Evolutionary conservation across 305 asterid species (phyloP).

Genomic region (Fraxinus latifolia): DNA sequence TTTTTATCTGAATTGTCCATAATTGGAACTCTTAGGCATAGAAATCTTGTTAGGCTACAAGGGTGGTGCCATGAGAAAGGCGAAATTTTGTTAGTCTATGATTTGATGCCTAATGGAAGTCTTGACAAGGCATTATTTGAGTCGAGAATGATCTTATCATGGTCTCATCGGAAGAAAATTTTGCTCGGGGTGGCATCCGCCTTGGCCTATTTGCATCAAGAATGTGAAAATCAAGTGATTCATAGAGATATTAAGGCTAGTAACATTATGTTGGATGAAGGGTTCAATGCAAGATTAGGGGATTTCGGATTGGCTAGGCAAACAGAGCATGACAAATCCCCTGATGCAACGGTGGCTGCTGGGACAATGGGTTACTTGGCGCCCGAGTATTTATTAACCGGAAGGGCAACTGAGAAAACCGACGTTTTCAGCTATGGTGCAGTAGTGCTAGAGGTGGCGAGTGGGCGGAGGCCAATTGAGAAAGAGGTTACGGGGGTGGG

Average conservation of each 20-base stretch:
- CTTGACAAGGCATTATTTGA: conserved; percentile 82
- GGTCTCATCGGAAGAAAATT: conserved; percentile 58
- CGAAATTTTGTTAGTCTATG: conserved; percentile 72
- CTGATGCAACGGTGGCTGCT: conserved; percentile 78
- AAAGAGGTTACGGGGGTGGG: conserved; percentile 36
- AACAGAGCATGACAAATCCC: conserved; percentile 79
- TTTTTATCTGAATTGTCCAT: conserved; percentile 77
- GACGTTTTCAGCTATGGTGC: conserved; percentile 85
- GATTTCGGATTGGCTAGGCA: conserved; percentile 86
- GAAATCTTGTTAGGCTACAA: conserved; percentile 76
- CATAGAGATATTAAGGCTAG: conserved; percentile 83
- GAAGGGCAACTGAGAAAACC: conserved; percentile 76
- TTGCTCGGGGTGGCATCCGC: conserved; percentile 86
- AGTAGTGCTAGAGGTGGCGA: conserved; percentile 78
- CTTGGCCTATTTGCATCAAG: conserved; percentile 77
- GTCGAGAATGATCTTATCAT: conserved; percentile 56
- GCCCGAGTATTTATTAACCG: conserved; percentile 78
- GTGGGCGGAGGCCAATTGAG: conserved; percentile 84
- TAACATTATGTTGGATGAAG: conserved; percentile 82
- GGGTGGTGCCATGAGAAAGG: conserved; percentile 96
- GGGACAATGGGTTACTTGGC: conserved; percentile 97
- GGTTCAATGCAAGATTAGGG: conserved; percentile 76
- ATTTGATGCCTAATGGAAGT: conserved; percentile 86
- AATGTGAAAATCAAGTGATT: conserved; percentile 84
- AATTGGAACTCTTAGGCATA: conserved; percentile 75